phyloP scores from a whole-genome alignment of 345 rosid genomes.

The Pistacia vera region DNA sequence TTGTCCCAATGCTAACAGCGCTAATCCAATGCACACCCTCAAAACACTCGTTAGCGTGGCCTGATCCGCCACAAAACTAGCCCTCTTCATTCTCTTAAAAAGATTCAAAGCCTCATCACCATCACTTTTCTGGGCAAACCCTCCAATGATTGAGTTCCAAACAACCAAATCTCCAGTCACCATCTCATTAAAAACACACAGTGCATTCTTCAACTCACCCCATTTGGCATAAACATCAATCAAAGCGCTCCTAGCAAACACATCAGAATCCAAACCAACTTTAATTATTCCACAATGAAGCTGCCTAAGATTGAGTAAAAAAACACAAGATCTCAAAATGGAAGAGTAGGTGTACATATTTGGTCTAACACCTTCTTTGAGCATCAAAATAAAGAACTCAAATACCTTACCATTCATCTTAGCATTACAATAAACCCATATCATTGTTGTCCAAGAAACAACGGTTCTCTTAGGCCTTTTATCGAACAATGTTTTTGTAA shows the following conservation, averaged over 20 bases:
- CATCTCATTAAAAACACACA: slow-evolving; percentile 57
- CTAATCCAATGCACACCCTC: slow-evolving; percentile 66
- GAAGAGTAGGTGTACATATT: slow-evolving; percentile 64
- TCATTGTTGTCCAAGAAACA: slow-evolving; percentile 78
- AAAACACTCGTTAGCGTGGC: slow-evolving; percentile 62
- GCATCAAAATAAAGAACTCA: slow-evolving; percentile 49
- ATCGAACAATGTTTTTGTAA: slow-evolving; percentile 24
- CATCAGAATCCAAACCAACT: slow-evolving; percentile 65
- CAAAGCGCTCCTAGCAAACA: slow-evolving; percentile 64
- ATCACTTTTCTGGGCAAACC: slow-evolving; percentile 63
- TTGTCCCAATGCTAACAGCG: slow-evolving; percentile 68
- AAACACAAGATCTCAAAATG: slow-evolving; percentile 56
- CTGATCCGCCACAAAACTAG: slow-evolving; percentile 55
- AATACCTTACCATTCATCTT: slow-evolving; percentile 31
- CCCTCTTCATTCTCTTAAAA: slow-evolving; percentile 65
- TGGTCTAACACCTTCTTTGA: slow-evolving; percentile 56
- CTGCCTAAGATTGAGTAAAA: slow-evolving; percentile 45
- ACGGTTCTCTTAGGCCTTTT: slow-evolving; percentile 38
- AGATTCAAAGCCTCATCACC: slow-evolving; percentile 55
- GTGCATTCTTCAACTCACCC: slow-evolving; percentile 46
- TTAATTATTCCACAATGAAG: slow-evolving; percentile 53
- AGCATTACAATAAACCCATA: slow-evolving; percentile 53
- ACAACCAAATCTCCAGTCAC: slow-evolving; percentile 62
- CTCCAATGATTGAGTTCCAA: slow-evolving; percentile 79
- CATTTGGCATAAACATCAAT: slow-evolving; percentile 65